These are phyloP conservation scores for Sugiyamaella paludigena DNA, from an alignment of 1,139 yeast species.

Conservation along the genomic window DNA sequence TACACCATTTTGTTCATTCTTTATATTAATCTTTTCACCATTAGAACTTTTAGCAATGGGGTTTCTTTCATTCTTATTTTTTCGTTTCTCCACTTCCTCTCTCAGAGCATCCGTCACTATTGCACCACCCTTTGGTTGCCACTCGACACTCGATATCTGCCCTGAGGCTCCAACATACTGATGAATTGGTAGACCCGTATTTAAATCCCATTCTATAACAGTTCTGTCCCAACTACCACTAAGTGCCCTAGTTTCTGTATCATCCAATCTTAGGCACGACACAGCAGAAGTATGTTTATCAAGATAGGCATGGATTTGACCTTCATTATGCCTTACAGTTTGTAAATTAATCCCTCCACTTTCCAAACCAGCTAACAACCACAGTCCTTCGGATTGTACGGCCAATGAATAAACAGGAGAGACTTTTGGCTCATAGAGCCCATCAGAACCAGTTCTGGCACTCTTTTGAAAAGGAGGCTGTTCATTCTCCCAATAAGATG, in stretches of 20 bases:
- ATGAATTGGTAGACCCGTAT: slow-evolving; percentile 58
- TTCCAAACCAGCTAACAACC: slow-evolving; percentile 80
- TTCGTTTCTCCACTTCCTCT: slow-evolving; percentile 4
- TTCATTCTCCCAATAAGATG: slow-evolving; percentile 95
- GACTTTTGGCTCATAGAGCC: slow-evolving; percentile 40
- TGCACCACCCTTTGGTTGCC: slow-evolving; percentile 68
- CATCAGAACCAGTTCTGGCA: slow-evolving; percentile 45
- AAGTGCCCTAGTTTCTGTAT: slow-evolving; percentile 57
- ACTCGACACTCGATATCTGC: slow-evolving; percentile 74
- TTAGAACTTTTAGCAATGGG: neutral
- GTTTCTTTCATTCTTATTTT: neutral
- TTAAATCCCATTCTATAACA: slow-evolving; percentile 75
- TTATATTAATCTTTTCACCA: slow-evolving; percentile 3
- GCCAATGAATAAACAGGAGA: slow-evolving; percentile 89
- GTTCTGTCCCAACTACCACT: slow-evolving; percentile 90
- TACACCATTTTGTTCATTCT: neutral
- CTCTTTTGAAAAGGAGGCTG: slow-evolving; percentile 57
- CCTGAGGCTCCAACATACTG: slow-evolving; percentile 56
- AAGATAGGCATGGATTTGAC: slow-evolving; percentile 75
- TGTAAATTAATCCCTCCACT: slow-evolving; percentile 86
- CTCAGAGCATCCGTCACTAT: slow-evolving; percentile 33
- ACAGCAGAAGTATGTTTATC: slow-evolving; percentile 71
- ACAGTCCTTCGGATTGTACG: slow-evolving; percentile 75
- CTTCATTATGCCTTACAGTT: slow-evolving; percentile 81
- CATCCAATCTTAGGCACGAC: slow-evolving; percentile 63